Evolutionary conservation across 768 basidiomycete species (phyloP), one percentile per base, ranked within the genome.

Genomic region (Agaricus blazei): DNA sequence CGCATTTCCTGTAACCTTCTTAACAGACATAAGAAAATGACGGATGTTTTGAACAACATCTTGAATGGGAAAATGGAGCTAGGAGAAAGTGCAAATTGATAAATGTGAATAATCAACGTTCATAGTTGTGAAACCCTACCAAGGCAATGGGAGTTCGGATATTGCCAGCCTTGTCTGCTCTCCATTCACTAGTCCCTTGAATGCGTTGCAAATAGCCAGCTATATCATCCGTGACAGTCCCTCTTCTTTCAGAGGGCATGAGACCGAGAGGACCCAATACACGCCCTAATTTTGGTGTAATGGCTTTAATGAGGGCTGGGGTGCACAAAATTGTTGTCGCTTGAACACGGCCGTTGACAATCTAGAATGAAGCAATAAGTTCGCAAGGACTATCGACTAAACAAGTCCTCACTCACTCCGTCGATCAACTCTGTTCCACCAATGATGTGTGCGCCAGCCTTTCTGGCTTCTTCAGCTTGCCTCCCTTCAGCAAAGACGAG

Each of bases 181-280:
- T 91, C 93, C 96, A 99, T 66, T 98, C 94, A 45, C 87, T 84
- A 3, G 87, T 85, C 11, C 90, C 92, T 54, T 84, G 81, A 36
- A 96, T 79, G 48, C 83, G 82, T 62, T 82, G 78, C 54, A 99
- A 84, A 60, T 89, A 95, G 11, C 84, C 84, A 12, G 78, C 85
- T 41, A 98, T 77, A 57, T 98, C 92, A 48, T 93, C 90, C 1
- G 92, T 91, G 19, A 98, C 96, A 1, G 95, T 95, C 4, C 97
- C 97, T 55, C 94, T 81, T 68, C 94, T 85, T 59, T 88, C 91
- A 6, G 90, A 89, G 9, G 97, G 97, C 95, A 99, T 97, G 44
- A 98, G 73, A 54, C 96, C 96, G 51, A 91, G 83, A 41, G 93
- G 95, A 62, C 96, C 84, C 71, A 71, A 90, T 74, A 69, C 88